Evolutionary conservation across 2,329 filamentous ascomycete genomes (phyloP).

Genomic region (Fusarium nelsonii): DNA sequence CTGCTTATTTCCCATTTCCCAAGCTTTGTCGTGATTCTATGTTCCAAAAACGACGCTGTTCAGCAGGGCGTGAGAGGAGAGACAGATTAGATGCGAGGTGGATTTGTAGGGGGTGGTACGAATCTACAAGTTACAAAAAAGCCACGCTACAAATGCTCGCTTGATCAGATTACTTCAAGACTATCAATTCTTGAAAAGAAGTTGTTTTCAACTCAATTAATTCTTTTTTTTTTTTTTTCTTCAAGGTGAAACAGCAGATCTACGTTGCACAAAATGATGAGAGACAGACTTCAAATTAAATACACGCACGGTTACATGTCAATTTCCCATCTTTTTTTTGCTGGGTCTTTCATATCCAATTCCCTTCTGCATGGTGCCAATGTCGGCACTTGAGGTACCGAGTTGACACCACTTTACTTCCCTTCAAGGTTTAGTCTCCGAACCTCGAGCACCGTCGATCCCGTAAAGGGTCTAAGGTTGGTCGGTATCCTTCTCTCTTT

Average conservation of each 20-base stretch:
- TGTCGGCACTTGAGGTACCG: background rate
- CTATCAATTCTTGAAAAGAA: background rate
- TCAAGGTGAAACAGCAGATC: slow-evolving; percentile 8
- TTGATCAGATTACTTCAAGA: background rate
- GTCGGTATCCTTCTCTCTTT: slow-evolving; percentile 26
- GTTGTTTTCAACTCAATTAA: background rate
- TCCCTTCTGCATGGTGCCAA: slow-evolving; percentile 20
- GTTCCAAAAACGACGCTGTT: slow-evolving; percentile 12
- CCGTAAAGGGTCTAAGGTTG: slow-evolving; percentile 20
- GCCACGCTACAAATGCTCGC: background rate
- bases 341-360: slow-evolving; percentile 28
- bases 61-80: slow-evolving; percentile 25
- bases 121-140: background rate
- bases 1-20: background rate
- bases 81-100: slow-evolving; percentile 29
- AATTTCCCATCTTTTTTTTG: slow-evolving; percentile 26
- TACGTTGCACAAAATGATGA: slow-evolving; percentile 30
- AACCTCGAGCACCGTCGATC: slow-evolving; percentile 19
- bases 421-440: slow-evolving; percentile 32
- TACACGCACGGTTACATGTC: slow-evolving; percentile 12
- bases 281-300: slow-evolving; percentile 16
- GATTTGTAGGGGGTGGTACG: slow-evolving; percentile 15
- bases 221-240: background rate
- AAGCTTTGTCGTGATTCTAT: slow-evolving; percentile 1
- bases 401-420: background rate